These are phyloP conservation scores for Chlorella variabilis DNA, from an alignment of 163 green algal genomes.

Conservation along the genomic window DNA sequence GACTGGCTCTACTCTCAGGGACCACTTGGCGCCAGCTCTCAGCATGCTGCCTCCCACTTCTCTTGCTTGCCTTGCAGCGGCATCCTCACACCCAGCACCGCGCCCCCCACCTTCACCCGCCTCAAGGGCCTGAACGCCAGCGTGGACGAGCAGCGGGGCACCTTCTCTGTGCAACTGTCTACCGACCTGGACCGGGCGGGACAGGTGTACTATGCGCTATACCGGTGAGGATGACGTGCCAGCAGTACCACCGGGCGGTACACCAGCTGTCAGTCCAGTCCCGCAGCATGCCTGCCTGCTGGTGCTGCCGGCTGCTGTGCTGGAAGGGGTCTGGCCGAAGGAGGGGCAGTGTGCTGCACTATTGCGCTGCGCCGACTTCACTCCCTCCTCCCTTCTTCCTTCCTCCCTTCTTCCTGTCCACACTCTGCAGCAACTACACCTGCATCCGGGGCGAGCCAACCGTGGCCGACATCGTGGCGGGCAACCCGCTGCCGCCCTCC, in stretches of 20 bases:
- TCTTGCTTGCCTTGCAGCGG: neutral
- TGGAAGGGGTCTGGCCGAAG: too few species aligned
- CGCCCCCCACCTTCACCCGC: constrained; percentile 23
- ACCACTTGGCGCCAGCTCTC: too few species aligned
- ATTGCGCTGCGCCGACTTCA: too few species aligned
- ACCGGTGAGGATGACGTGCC: constrained; percentile 23
- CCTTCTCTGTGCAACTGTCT: constrained; percentile 22
- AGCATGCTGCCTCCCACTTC: neutral
- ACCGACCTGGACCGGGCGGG: constrained; percentile 22
- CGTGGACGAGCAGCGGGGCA: constrained; percentile 22
- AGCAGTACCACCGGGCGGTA: too few species aligned
- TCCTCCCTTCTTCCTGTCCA: too few species aligned
- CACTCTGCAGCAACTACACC: constrained; percentile 30
- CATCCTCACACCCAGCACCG: constrained; percentile 8
- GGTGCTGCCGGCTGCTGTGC: too few species aligned
- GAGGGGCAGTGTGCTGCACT: too few species aligned
- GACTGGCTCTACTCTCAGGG: too few species aligned
- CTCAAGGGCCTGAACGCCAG: constrained; percentile 8
- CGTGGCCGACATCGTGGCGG: constrained; percentile 45
- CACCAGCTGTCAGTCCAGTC: neutral
- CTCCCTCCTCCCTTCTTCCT: too few species aligned
- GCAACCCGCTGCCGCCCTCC: constrained; percentile 44
- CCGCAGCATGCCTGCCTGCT: too few species aligned
- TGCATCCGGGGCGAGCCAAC: constrained; percentile 24
- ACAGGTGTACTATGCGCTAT: constrained; percentile 24